These are phyloP conservation scores for Cudoniella acicularis DNA, from an alignment of 495 filamentous ascomycete genomes.

Conservation along the genomic window DNA sequence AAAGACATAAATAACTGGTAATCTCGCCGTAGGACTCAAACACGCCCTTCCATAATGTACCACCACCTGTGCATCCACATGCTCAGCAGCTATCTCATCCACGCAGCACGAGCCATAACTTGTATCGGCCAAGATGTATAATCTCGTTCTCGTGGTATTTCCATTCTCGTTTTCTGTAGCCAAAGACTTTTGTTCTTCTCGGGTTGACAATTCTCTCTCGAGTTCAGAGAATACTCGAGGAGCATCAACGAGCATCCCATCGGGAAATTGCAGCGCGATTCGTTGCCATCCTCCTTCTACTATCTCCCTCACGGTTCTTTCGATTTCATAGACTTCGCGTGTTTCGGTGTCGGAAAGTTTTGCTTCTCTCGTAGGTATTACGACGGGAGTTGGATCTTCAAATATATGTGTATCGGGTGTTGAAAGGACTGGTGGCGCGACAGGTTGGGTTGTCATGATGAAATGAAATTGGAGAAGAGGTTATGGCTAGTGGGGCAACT, in stretches of 20 bases:
- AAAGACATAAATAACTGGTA: conserved; percentile 92
- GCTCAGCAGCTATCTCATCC: conserved; percentile 94
- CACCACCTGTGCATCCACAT: conserved; percentile 84
- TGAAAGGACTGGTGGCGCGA: conserved; percentile 71
- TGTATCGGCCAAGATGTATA: conserved; percentile 91
- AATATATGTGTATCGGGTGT: conserved; percentile 82
- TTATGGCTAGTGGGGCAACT: conserved; percentile 12
- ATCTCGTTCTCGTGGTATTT: conserved; percentile 36
- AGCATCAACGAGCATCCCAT: conserved; percentile 83
- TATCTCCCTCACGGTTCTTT: conserved; percentile 75
- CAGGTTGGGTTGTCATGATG: not conserved
- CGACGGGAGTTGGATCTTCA: conserved; percentile 48
- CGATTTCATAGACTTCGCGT: conserved; percentile 77
- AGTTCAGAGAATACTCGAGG: conserved; percentile 74
- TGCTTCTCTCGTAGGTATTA: conserved; percentile 33
- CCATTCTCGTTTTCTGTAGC: not conserved
- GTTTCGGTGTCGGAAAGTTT: conserved; percentile 67
- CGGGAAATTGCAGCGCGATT: conserved; percentile 91
- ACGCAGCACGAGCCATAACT: conserved; percentile 97
- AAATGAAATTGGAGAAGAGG: not conserved
- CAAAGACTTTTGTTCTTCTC: conserved; percentile 18
- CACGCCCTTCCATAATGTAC: conserved; percentile 95
- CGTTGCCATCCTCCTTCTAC: conserved; percentile 62
- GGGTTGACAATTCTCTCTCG: conserved; percentile 20
- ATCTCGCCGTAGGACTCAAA: conserved; percentile 80